A percentile compares a stretch with the other conserved stretches of the same genome.
phyloP scores from a whole-genome alignment of 768 basidiomycete species.

The Tulasnella sp. region DNA sequence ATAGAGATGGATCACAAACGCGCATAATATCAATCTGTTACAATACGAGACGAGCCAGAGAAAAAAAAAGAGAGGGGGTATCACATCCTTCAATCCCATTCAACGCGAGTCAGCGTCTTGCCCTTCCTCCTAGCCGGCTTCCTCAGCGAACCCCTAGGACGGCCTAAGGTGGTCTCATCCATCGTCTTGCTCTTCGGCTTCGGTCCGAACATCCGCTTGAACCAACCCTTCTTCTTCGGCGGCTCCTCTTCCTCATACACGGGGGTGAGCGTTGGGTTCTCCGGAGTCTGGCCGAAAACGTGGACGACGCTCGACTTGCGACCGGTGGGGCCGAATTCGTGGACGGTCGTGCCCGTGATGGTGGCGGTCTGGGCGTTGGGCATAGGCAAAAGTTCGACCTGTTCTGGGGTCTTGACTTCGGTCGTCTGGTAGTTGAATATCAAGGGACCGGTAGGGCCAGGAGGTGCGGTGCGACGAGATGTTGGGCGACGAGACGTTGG shows the following conservation, averaged over 20 bases:
- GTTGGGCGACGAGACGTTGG: not conserved
- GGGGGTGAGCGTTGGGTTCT: not conserved
- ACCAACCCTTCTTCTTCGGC: constrained; percentile 1
- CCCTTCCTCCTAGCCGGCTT: not conserved
- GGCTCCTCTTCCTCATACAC: not conserved
- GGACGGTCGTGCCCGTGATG: not conserved
- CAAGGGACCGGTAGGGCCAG: not conserved
- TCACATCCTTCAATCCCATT: not conserved
- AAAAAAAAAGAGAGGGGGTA: too few relatives aligned
- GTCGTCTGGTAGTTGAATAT: not conserved
- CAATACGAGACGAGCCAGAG: too few relatives aligned
- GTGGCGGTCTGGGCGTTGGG: not conserved
- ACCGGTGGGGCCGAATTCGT: not conserved
- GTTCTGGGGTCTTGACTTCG: not conserved
- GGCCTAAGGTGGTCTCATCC: constrained; percentile 25
- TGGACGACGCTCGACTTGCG: not conserved
- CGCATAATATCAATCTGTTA: too few relatives aligned
- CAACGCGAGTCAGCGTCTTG: not conserved
- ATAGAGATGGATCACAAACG: not conserved
- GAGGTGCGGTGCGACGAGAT: not conserved
- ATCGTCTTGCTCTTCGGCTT: not conserved
- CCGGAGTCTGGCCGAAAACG: not conserved
- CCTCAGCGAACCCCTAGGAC: constrained; percentile 45
- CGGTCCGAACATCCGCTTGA: not conserved
- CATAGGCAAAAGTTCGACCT: not conserved